These are phyloP conservation scores for Globisporangium sylvaticum DNA, from an alignment of 352 stramenopile species.

Conservation along the genomic window DNA sequence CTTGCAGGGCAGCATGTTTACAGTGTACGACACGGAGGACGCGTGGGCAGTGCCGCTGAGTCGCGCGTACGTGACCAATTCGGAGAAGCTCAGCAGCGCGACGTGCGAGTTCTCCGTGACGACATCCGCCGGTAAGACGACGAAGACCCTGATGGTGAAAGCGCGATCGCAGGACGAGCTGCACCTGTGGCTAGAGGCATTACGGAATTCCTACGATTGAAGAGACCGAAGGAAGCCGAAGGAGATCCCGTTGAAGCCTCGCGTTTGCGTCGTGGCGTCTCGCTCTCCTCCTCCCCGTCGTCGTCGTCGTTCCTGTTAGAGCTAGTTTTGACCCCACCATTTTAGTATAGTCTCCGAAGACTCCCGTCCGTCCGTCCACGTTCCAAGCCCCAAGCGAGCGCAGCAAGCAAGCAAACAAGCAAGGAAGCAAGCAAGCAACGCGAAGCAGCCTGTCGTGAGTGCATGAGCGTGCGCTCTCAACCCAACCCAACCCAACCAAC, in stretches of 20 bases:
- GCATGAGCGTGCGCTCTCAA: background rate
- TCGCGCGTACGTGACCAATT: conserved; percentile 66
- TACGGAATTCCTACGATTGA: conserved; percentile 54
- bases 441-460: background rate
- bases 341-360: conserved; percentile 3
- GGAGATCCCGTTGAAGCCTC: too few relatives aligned
- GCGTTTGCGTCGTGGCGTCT: too few relatives aligned
- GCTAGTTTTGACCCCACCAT: conserved; percentile 14
- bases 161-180: conserved; percentile 69
- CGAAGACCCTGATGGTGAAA: conserved; percentile 66
- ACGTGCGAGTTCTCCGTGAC: conserved; percentile 64
- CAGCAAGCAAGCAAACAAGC: background rate
- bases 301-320: conserved; percentile 9
- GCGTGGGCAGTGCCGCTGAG: conserved; percentile 75
- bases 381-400: background rate
- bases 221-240: too few relatives aligned
- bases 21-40: conserved; percentile 78
- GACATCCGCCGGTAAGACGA: conserved; percentile 63
- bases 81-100: conserved; percentile 55
- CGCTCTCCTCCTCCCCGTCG: too few relatives aligned
- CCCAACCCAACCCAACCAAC: too few relatives aligned
- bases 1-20: conserved; percentile 79
- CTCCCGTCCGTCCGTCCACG: background rate
- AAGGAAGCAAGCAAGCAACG: background rate
- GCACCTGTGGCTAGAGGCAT: conserved; percentile 69